phyloP scores from a whole-genome alignment of 139 green algal species.

The Haematococcus lacustris region DNA sequence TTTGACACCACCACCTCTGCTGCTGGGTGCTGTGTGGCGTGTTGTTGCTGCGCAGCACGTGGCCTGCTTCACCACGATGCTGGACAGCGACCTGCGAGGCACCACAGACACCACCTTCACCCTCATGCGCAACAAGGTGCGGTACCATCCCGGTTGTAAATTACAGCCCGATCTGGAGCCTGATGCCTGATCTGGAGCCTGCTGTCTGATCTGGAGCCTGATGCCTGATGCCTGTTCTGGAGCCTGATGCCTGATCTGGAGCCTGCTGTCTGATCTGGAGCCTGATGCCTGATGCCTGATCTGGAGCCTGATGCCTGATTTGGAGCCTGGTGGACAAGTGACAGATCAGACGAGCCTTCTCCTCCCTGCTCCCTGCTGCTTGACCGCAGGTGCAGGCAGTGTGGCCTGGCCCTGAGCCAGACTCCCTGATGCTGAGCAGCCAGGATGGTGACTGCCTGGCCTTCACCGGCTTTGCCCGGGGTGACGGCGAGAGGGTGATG shows the following conservation, averaged over 20 bases:
- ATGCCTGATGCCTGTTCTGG: not conserved
- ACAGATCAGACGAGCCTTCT: no score
- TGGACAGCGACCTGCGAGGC: conserved; percentile 17
- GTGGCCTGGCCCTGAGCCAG: not conserved
- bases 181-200: not conserved
- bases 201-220: not conserved
- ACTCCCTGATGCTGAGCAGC: conserved; percentile 16
- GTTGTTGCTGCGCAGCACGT: not conserved
- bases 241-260: not conserved
- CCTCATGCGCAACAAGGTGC: conserved; percentile 13
- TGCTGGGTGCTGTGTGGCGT: not conserved
- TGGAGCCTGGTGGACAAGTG: no score
- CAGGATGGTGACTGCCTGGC: conserved; percentile 8
- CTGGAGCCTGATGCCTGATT: no score
- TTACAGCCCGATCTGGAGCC: not conserved
- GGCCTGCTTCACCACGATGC: conserved; percentile 27
- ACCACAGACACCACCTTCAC: conserved; percentile 21
- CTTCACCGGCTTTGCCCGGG: conserved; percentile 2
- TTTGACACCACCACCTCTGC: not conserved
- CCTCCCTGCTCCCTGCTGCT: no score
- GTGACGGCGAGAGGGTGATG: conserved; percentile 12
- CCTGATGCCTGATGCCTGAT: not conserved
- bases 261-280: not conserved
- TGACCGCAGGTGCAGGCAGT: not conserved
- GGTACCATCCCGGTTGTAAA: not conserved